Evolutionary conservation across 78 protist genomes (phyloP), one percentile per base, ranked within the genome.

Genomic region (Dictyostelium discoideum): DNA sequence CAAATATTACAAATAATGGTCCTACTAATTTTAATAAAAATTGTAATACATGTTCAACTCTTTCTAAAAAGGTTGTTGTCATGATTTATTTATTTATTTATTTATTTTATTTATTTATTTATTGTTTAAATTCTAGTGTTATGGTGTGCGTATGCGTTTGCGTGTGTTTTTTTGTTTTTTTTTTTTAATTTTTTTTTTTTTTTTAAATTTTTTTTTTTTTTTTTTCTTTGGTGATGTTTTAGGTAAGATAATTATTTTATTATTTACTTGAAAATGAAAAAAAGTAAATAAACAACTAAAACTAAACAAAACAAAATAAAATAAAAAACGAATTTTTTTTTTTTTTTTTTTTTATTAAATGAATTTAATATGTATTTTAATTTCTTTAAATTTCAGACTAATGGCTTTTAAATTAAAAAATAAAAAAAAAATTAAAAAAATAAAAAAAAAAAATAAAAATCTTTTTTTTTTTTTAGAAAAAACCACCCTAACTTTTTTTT

Each of bases 1-100:
- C 94, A 29, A 90, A 50, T n/a, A 22, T 6, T 32, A 90, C 94
- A 82, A 90, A 90, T 18, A 82, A 8, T 4, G 94, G 94, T 20
- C 94, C 94, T 5, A 90, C 84, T 9, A 72, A 76, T 50, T 40
- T 80, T 7, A 90, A 37, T 44, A 90, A 18, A 24, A 72, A 32
- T 50, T 13, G 6, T 67, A 82, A 48, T 9, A 65, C 48, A 10
- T 82, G 44, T 60, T 90, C 87, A 14, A 82, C 16, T 39, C 76
- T 60, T 29, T 65, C 76, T 26, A 83, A 26, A 37, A 83, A 83
- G 16, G 57, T 76, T 76, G 40, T 76, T 76, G 46, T 76, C 46
- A 76, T 37, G 26, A 29, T 76, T 29, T 32, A 14, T 37, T 73
- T 24, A 32, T 32, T 32, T 32, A 1, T 32, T 32, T 32, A 32